Evolutionary conservation across 1,284 basidiomycete species (phyloP).

Genomic region (Irpex rosettiformis): DNA sequence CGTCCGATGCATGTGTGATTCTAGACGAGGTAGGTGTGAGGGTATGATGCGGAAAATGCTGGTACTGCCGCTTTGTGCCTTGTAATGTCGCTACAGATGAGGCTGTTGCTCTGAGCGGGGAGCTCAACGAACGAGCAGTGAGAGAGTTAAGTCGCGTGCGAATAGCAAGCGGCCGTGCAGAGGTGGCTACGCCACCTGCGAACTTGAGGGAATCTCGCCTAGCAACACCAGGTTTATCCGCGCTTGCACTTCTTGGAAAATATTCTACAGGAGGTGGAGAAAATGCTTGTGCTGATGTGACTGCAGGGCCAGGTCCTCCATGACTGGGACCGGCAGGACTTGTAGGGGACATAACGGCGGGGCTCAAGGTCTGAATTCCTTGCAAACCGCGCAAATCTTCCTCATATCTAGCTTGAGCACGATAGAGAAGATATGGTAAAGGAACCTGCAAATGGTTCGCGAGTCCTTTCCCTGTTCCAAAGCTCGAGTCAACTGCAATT

Average conservation of each 20-base stretch:
- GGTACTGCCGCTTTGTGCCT: constrained; percentile 34
- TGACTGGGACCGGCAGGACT: constrained; percentile 30
- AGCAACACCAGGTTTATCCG: constrained; percentile 14
- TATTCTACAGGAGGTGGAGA: constrained; percentile 18
- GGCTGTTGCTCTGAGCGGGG: constrained; percentile 53
- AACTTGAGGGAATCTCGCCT: constrained; percentile 16
- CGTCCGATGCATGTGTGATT: constrained; percentile 16
- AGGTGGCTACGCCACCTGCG: constrained; percentile 12
- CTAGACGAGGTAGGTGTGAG: constrained; percentile 49
- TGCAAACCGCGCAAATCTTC: constrained; percentile 76
- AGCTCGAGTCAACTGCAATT: neutral
- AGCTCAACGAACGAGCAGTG: constrained; percentile 29
- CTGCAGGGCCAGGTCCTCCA: constrained; percentile 18
- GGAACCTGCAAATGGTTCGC: constrained; percentile 76
- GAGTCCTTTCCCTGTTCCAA: constrained; percentile 68
- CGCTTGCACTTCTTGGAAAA: constrained; percentile 12
- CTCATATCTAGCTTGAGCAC: constrained; percentile 75
- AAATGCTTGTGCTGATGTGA: constrained; percentile 18
- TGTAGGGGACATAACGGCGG: constrained; percentile 20
- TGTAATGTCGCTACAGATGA: constrained; percentile 69
- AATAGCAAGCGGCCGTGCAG: constrained; percentile 46
- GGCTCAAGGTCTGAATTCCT: constrained; percentile 58
- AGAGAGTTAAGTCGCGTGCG: constrained; percentile 69
- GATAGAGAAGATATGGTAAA: constrained; percentile 75
- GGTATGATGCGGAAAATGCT: constrained; percentile 32